Conservation (phyloP, 116 monocot genomes). For the Posidonia oceanica region DNA sequence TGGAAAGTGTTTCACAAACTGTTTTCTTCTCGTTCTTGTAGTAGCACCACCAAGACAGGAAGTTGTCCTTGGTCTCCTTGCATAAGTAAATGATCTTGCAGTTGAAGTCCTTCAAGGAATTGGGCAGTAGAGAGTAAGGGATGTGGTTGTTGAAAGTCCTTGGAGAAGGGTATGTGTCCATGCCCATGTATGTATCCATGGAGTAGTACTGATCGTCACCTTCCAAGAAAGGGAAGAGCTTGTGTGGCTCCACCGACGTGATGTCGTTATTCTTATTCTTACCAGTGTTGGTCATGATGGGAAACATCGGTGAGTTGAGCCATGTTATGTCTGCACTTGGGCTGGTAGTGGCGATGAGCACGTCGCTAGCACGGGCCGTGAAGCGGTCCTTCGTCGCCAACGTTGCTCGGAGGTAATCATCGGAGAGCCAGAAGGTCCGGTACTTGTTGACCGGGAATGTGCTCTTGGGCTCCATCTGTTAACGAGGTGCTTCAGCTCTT, state of each 20-base stretch:
- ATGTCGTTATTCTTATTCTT: not conserved
- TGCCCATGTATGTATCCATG: not conserved
- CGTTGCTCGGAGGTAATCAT: slow-evolving; percentile 1
- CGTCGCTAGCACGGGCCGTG: slow-evolving; percentile 1
- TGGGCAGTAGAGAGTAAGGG: slow-evolving; percentile 19
- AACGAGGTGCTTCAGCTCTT: too few relatives aligned
- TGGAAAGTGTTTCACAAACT: not conserved
- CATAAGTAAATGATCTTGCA: slow-evolving; percentile 30
- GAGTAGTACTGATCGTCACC: not conserved
- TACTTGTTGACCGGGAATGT: slow-evolving; percentile 4
- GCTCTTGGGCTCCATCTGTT: not conserved
- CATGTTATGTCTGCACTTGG: slow-evolving; percentile 31
- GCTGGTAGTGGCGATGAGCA: slow-evolving; percentile 11
- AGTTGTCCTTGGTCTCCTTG: slow-evolving; percentile 32
- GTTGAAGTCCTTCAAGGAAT: slow-evolving; percentile 6
- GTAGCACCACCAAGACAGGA: slow-evolving; percentile 28
- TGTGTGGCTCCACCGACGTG: not conserved
- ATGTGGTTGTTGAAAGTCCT: slow-evolving; percentile 24
- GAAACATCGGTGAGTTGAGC: slow-evolving; percentile 30
- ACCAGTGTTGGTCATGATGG: slow-evolving; percentile 4
- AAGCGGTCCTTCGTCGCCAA: slow-evolving; percentile 9
- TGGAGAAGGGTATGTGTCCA: slow-evolving; percentile 9
- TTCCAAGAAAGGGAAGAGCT: slow-evolving; percentile 10
- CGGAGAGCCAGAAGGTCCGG: slow-evolving; percentile 21
- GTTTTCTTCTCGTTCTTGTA: not conserved